Percentiles rank a stretch among this genome's conserved stretches.
phyloP scores from a whole-genome alignment of 2,329 filamentous ascomycete species.

The Cladosporium sp. region DNA sequence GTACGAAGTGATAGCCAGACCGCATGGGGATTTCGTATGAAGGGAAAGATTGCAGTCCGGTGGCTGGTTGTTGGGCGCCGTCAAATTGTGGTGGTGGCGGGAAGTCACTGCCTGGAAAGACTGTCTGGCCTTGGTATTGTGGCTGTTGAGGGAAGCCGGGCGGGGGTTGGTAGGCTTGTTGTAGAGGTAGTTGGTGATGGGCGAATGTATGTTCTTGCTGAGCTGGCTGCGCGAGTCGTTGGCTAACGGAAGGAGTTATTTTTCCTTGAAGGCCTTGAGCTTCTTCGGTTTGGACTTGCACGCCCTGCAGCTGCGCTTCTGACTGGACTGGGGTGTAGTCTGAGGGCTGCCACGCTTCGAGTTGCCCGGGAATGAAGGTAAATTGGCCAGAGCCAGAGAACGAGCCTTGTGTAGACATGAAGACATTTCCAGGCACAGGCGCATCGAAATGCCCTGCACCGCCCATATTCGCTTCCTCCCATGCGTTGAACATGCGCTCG shows the following conservation, averaged over 20 bases:
- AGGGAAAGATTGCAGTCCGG: neutral
- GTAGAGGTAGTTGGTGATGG: neutral
- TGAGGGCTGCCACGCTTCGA: neutral
- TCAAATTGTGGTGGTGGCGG: neutral
- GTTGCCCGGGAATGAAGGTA: neutral
- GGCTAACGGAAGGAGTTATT: neutral
- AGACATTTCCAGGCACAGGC: neutral
- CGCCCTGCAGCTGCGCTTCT: neutral
- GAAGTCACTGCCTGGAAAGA: neutral
- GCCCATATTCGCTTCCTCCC: neutral
- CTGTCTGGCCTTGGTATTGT: neutral
- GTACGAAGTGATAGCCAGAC: conserved; percentile 1
- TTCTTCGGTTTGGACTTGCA: neutral
- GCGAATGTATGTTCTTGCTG: neutral
- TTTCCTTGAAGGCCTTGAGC: neutral
- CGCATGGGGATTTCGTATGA: neutral
- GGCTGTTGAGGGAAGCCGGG: conserved; percentile 4
- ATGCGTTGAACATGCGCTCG: neutral
- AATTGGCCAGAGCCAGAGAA: neutral
- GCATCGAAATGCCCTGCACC: neutral
- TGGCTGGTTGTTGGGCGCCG: neutral
- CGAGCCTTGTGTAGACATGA: neutral
- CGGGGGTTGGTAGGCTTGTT: conserved; percentile 1
- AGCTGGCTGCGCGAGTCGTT: neutral
- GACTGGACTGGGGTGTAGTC: neutral